Percentiles rank a stretch among this genome's conserved stretches.
Conservation (phyloP, 805 yeast species). For the Wickerhamiella sorbophila region DNA sequence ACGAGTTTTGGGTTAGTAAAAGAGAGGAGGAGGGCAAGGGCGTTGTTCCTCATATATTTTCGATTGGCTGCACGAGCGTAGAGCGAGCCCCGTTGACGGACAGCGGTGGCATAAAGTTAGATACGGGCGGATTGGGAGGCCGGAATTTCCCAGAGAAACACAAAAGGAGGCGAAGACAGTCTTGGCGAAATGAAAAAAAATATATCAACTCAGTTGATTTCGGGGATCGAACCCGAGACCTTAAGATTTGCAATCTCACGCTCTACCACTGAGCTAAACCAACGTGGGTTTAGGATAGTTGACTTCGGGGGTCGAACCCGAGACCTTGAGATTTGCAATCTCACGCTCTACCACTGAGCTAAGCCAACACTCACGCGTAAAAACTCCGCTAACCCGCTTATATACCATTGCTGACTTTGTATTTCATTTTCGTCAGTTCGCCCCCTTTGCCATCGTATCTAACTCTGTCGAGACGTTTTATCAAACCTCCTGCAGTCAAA, state of each 20-base stretch:
- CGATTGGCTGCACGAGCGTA: too few relatives aligned
- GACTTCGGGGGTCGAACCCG: slow-evolving; percentile 91
- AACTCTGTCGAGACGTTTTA: too few relatives aligned
- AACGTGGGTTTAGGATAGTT: slow-evolving; percentile 35
- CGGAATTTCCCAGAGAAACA: too few relatives aligned
- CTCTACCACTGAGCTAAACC: slow-evolving; percentile 92
- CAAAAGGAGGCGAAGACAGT: not conserved
- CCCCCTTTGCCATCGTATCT: too few relatives aligned
- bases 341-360: slow-evolving; percentile 99
- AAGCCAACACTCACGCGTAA: too few relatives aligned
- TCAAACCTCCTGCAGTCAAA: too few relatives aligned
- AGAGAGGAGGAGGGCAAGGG: not conserved
- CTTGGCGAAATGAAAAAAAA: too few relatives aligned
- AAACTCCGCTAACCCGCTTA: not conserved
- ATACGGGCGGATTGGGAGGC: too few relatives aligned
- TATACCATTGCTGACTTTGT: not conserved
- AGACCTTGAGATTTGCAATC: slow-evolving; percentile 99
- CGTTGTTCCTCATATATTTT: too few relatives aligned
- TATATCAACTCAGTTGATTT: slow-evolving; percentile 53
- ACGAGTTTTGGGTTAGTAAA: slow-evolving; percentile 1
- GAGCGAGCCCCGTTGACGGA: too few relatives aligned
- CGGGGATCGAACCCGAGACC: slow-evolving; percentile 97
- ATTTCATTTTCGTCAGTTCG: too few relatives aligned
- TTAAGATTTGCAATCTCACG: slow-evolving; percentile 98
- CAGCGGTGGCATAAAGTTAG: too few relatives aligned